A percentile compares a stretch with the other conserved stretches of the same genome.
Evolutionary conservation across 208 protist genomes (phyloP).

Genomic region (Trypanosoma brucei): DNA sequence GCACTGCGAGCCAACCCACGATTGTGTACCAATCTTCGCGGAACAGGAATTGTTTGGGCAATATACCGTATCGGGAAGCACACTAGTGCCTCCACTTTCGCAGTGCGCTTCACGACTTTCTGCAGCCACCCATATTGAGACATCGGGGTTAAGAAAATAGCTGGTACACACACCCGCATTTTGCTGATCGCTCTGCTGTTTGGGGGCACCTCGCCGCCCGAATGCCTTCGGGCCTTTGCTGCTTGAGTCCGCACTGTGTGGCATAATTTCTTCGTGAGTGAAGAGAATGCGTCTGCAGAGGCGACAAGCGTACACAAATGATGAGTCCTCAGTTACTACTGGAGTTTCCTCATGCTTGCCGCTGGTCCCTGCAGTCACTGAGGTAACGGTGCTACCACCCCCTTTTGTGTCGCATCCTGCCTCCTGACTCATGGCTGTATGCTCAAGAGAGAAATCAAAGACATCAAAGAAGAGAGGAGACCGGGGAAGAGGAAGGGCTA

Average conservation of each 20-base stretch:
- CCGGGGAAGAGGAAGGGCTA: no score
- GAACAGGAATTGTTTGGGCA: slow-evolving; percentile 59
- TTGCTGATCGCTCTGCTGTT: slow-evolving; percentile 12
- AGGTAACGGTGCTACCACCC: no score
- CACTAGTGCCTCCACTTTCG: slow-evolving; percentile 26
- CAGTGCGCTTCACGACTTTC: slow-evolving; percentile 46
- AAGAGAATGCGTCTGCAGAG: slow-evolving; percentile 58
- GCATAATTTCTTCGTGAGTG: slow-evolving; percentile 31
- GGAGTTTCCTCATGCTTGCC: slow-evolving; percentile 5
- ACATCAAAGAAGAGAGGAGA: no score
- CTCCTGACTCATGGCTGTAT: no score
- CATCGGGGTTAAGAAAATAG: slow-evolving; percentile 79
- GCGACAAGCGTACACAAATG: slow-evolving; percentile 54
- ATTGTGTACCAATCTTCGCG: slow-evolving; percentile 84
- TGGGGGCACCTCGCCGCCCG: slow-evolving; percentile 17
- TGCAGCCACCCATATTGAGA: slow-evolving; percentile 56
- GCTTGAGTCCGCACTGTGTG: slow-evolving; percentile 36
- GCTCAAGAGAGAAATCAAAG: no score
- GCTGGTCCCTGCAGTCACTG: neutral
- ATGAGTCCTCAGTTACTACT: neutral
- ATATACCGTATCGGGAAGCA: slow-evolving; percentile 79
- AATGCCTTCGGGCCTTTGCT: slow-evolving; percentile 34
- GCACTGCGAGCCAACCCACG: slow-evolving; percentile 78
- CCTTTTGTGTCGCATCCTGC: no score
- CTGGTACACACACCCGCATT: slow-evolving; percentile 47